These are phyloP conservation scores for Coemansia sp. DNA, from an alignment of 192 early-diverging fungal genomes.

Conservation along the genomic window DNA sequence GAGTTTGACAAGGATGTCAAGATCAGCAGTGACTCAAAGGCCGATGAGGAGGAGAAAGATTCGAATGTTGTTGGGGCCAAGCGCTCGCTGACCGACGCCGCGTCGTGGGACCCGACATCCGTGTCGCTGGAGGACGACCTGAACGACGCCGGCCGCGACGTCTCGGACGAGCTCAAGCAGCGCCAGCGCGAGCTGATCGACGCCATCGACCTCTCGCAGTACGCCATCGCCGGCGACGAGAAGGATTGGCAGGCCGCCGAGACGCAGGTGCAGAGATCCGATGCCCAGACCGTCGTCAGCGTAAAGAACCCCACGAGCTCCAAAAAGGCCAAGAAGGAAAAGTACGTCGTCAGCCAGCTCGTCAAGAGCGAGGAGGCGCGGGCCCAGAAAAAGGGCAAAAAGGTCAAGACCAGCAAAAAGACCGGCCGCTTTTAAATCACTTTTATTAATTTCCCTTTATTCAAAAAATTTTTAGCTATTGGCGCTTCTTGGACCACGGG, in stretches of 20 bases:
- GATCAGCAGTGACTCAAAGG: not conserved
- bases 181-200: slow-evolving; percentile 83
- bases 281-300: slow-evolving; percentile 62
- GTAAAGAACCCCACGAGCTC: slow-evolving; percentile 63
- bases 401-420: slow-evolving; percentile 49
- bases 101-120: slow-evolving; percentile 82
- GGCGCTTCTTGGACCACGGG: slow-evolving; percentile 42
- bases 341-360: slow-evolving; percentile 19
- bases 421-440: slow-evolving; percentile 21
- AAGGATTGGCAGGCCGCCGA: slow-evolving; percentile 75
- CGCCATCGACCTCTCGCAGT: slow-evolving; percentile 71
- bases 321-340: slow-evolving; percentile 53
- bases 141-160: slow-evolving; percentile 76
- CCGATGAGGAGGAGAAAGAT: too few species aligned
- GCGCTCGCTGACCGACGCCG: slow-evolving; percentile 60
- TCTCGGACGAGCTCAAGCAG: slow-evolving; percentile 58
- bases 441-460: slow-evolving; percentile 6
- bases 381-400: slow-evolving; percentile 27
- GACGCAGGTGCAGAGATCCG: slow-evolving; percentile 61
- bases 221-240: slow-evolving; percentile 67
- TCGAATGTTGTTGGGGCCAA: too few species aligned
- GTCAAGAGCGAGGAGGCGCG: slow-evolving; percentile 32
- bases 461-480: not conserved
- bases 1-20: slow-evolving; percentile 25
- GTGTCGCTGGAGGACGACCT: slow-evolving; percentile 81